Base-by-base conservation (phyloP, 345 rosid species). In the Salix caprea region DNA sequence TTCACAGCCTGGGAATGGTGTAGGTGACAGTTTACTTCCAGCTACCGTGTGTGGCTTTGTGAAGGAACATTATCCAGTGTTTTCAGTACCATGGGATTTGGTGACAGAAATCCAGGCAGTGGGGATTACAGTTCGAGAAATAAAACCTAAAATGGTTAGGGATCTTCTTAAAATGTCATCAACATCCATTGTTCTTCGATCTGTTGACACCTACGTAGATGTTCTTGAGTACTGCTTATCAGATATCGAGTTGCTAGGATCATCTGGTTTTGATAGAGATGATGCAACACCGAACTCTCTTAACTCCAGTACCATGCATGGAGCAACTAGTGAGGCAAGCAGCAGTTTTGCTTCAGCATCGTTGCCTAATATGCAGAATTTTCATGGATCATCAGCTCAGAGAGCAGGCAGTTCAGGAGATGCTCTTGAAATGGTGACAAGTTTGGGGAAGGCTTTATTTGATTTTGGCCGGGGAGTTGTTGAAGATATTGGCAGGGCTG, bases 141-240 rank as follows among this genome's bases (percentile, higher is more conserved):
- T 94, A 74, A 91, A 91, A 82, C 98, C 98, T 39, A 90, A 91
- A 86, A 94, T 94, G 97, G 98, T 94, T 56, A 88, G 98, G 64
- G 91, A 89, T 82, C 98, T 89, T 85, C 82, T 94, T 44, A 84
- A 84, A 83, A 81, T 73, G 71, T 87, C 87, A 66, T 88, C 97
- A 65, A 84, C 89, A 61, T 88, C 97, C 69, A 82, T 88, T 67
- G 93, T 87, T 85, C 93, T 92, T 77, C 91, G 83, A 18, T 94
- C 97, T 40, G 91, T 92, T 82, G 97, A 89, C 82, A 92, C 97
- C 37, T 94, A 80, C 84, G 68, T 92, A 50, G 98, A 92, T 87
- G 98, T 91, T 71, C 91, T 94, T 74, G 97, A 92, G 82, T 92
- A 94, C 76, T 92, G 97, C 81, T 87, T 94, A 78, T 91, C 98